Evolutionary conservation across 345 rosid species (phyloP).

Genomic region (Mangifera indica): DNA sequence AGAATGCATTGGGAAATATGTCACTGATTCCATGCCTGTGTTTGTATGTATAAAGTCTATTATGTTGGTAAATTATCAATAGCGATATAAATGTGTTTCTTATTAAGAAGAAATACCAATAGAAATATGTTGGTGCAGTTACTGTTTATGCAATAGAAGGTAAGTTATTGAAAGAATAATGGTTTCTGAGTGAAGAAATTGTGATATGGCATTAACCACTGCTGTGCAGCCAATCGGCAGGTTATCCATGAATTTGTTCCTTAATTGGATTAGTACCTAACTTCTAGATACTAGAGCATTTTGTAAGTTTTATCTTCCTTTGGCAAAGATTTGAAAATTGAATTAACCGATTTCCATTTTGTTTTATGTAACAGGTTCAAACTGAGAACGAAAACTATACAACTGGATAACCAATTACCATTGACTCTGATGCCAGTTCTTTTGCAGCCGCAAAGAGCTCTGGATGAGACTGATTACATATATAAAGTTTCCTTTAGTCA

Average conservation of each 20-base stretch:
- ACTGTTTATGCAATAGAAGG: background rate
- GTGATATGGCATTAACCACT: background rate
- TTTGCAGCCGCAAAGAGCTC: slow-evolving; percentile 83
- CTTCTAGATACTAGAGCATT: slow-evolving; percentile 6
- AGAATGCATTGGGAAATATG: background rate
- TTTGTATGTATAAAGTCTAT: background rate
- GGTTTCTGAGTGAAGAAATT: background rate
- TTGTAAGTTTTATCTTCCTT: background rate
- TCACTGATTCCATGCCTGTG: background rate
- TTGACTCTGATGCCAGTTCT: slow-evolving; percentile 93
- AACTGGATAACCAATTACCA: slow-evolving; percentile 96
- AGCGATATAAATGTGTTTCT: no score
- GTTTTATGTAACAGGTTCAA: slow-evolving; percentile 59
- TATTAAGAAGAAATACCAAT: background rate
- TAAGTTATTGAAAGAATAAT: background rate
- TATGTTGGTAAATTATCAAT: background rate
- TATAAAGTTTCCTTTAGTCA: slow-evolving; percentile 74
- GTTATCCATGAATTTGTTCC: background rate
- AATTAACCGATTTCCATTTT: slow-evolving; percentile 5
- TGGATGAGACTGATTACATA: slow-evolving; percentile 63
- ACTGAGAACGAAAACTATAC: slow-evolving; percentile 76
- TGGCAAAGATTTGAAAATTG: slow-evolving; percentile 7
- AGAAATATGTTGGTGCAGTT: background rate
- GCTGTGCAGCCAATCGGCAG: background rate
- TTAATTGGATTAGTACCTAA: background rate